Conservation (phyloP, 2,329 filamentous ascomycete genomes). For the Colletotrichum musicola region DNA sequence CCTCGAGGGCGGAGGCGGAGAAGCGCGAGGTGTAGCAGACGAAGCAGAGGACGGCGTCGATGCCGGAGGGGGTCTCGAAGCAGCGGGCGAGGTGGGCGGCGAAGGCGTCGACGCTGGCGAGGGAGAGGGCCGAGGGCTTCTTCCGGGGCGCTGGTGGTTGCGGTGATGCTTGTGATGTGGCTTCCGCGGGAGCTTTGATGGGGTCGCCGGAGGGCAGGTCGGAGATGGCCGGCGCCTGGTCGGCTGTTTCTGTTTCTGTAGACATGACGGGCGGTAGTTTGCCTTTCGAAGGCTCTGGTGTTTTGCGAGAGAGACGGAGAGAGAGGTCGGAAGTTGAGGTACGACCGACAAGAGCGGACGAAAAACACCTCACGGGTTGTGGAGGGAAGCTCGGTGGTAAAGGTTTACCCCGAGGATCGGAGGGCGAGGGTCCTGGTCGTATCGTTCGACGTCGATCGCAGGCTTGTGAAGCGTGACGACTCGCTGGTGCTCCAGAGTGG, state of each 20-base stretch:
- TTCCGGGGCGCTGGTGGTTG: slow-evolving; percentile 11
- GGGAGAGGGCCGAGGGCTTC: slow-evolving; percentile 44
- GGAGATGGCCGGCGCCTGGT: slow-evolving; percentile 43
- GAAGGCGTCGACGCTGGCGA: slow-evolving; percentile 63
- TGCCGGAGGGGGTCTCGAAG: slow-evolving; percentile 75
- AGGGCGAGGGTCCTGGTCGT: slow-evolving; percentile 26
- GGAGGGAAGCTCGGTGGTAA: slow-evolving; percentile 34
- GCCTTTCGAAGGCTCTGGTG: no score
- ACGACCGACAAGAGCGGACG: neutral
- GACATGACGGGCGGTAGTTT: slow-evolving; percentile 29
- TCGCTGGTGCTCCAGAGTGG: neutral
- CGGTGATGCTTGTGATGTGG: neutral
- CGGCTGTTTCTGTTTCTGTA: slow-evolving; percentile 35
- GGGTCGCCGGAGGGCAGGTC: slow-evolving; percentile 54
- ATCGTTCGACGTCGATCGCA: slow-evolving; percentile 29
- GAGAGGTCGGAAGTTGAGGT: neutral
- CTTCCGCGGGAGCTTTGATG: slow-evolving; percentile 44
- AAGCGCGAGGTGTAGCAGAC: slow-evolving; percentile 76
- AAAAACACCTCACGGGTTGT: slow-evolving; percentile 13
- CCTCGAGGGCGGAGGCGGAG: slow-evolving; percentile 62
- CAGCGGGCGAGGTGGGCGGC: slow-evolving; percentile 71
- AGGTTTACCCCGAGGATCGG: slow-evolving; percentile 37
- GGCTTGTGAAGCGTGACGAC: slow-evolving; percentile 5
- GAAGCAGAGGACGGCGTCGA: slow-evolving; percentile 77
- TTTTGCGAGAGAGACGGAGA: no score